Percentiles rank a stretch among this genome's conserved stretches.
These are phyloP conservation scores for Macadamia integrifolia DNA, from an alignment of 164 flowering plant species.

Conservation along the genomic window DNA sequence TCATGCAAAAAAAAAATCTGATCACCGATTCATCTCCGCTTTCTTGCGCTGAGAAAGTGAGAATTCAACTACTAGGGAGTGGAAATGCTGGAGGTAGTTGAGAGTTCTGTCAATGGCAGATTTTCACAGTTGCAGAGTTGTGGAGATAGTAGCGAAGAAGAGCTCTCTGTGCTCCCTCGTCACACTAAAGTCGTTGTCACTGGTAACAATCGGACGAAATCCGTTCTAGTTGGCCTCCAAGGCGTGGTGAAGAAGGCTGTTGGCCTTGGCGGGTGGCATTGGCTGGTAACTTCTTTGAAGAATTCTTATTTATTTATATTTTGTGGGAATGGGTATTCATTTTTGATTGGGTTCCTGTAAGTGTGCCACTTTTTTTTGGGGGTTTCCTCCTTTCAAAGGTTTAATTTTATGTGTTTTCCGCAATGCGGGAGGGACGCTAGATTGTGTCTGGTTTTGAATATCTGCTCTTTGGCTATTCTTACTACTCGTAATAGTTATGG, in stretches of 20 bases:
- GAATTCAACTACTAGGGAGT: too few relatives aligned
- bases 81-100: conserved; percentile 55
- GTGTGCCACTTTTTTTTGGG: conserved; percentile 6
- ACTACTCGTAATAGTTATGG: neutral
- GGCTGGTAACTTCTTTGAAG: conserved; percentile 65
- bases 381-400: neutral
- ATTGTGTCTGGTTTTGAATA: neutral
- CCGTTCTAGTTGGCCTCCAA: conserved; percentile 77
- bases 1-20: conserved; percentile 17
- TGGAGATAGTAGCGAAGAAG: conserved; percentile 78
- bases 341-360: conserved; percentile 2
- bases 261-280: conserved; percentile 94
- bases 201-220: conserved; percentile 81
- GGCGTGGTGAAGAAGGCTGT: conserved; percentile 92
- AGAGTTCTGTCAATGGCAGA: conserved; percentile 56
- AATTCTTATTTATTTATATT: neutral
- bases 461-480: neutral
- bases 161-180: conserved; percentile 73
- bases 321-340: conserved; percentile 4
- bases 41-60: too few relatives aligned
- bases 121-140: conserved; percentile 53
- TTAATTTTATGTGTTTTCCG: conserved; percentile 7
- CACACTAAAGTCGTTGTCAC: conserved; percentile 86
- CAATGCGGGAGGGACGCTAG: conserved; percentile 17
- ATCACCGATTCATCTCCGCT: conserved; percentile 6